Evolutionary conservation across 2,329 filamentous ascomycete species (phyloP).

Genomic region (Macroventuria anomochaeta): DNA sequence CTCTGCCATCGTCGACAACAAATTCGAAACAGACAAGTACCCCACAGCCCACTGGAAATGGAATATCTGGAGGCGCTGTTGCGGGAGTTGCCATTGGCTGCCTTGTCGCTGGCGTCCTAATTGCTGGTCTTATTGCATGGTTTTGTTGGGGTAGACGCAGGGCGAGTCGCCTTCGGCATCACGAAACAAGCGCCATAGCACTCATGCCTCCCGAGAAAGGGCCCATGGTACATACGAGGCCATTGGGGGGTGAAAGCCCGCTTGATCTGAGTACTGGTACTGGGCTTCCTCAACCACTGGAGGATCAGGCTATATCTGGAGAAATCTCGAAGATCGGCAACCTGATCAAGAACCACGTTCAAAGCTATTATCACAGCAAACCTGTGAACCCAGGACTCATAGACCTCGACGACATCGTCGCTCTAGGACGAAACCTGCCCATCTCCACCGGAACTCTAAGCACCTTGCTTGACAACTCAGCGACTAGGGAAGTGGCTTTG

Average conservation of each 20-base stretch:
- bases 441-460: slow-evolving; percentile 33
- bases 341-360: slow-evolving; percentile 47
- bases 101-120: slow-evolving; percentile 38
- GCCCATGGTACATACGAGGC: slow-evolving; percentile 9
- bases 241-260: slow-evolving; percentile 21
- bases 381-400: slow-evolving; percentile 29
- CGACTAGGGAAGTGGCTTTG: slow-evolving; percentile 38
- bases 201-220: slow-evolving; percentile 31
- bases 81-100: slow-evolving; percentile 50
- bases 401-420: slow-evolving; percentile 33
- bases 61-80: slow-evolving; percentile 32
- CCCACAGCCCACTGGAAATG: no score
- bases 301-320: slow-evolving; percentile 40
- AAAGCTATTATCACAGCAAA: slow-evolving; percentile 43
- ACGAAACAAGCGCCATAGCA: slow-evolving; percentile 23
- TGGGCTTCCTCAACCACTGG: slow-evolving; percentile 40
- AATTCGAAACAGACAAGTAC: no score
- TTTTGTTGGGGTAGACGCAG: slow-evolving; percentile 28
- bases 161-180: slow-evolving; percentile 6
- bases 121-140: slow-evolving; percentile 32
- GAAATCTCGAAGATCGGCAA: slow-evolving; percentile 44
- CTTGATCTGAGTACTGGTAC: slow-evolving; percentile 17
- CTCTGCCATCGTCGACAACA: neutral
- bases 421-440: slow-evolving; percentile 29
- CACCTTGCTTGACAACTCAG: slow-evolving; percentile 36